Percentiles rank a stretch among this genome's conserved stretches.
Conservation (phyloP, 441 rosid species). For the Oxalis stricta region DNA sequence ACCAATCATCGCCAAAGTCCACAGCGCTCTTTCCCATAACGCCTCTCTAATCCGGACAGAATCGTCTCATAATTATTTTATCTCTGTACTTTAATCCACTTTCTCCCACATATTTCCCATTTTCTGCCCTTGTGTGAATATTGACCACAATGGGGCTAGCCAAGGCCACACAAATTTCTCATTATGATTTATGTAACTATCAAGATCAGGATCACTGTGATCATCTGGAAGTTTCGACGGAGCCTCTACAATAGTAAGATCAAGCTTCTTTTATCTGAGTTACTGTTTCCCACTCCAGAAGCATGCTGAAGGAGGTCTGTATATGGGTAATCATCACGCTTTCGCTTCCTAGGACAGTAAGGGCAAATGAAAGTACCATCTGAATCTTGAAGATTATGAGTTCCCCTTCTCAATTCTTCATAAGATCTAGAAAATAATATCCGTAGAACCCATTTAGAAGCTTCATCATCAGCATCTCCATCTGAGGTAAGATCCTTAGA, state of each 20-base stretch:
- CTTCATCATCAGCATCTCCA: conserved; percentile 37
- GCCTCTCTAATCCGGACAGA: conserved; percentile 78
- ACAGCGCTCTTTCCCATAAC: conserved; percentile 79
- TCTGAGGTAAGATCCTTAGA: conserved; percentile 21
- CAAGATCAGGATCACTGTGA: conserved; percentile 14
- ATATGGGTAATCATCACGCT: conserved; percentile 45
- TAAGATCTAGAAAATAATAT: conserved; percentile 34
- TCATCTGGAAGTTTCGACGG: conserved; percentile 24
- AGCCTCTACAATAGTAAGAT: conserved; percentile 24
- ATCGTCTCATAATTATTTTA: conserved; percentile 56
- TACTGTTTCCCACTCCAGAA: conserved; percentile 73
- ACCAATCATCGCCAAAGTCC: conserved; percentile 82
- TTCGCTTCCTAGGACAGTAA: conserved; percentile 64
- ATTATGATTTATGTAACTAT: conserved; percentile 27
- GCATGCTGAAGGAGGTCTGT: conserved; percentile 86
- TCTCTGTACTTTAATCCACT: conserved; percentile 84
- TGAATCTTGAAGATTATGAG: conserved; percentile 30
- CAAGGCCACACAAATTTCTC: conserved; percentile 96
- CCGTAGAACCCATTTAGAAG: conserved; percentile 39
- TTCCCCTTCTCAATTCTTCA: conserved; percentile 58
- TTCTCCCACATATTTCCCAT: conserved; percentile 63
- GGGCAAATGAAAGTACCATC: conserved; percentile 60
- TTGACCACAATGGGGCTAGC: conserved; percentile 74
- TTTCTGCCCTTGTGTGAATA: conserved; percentile 48
- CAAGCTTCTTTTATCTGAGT: conserved; percentile 56